Conservation (phyloP, 148 eudicot species). For the Talinum fruticosum region DNA sequence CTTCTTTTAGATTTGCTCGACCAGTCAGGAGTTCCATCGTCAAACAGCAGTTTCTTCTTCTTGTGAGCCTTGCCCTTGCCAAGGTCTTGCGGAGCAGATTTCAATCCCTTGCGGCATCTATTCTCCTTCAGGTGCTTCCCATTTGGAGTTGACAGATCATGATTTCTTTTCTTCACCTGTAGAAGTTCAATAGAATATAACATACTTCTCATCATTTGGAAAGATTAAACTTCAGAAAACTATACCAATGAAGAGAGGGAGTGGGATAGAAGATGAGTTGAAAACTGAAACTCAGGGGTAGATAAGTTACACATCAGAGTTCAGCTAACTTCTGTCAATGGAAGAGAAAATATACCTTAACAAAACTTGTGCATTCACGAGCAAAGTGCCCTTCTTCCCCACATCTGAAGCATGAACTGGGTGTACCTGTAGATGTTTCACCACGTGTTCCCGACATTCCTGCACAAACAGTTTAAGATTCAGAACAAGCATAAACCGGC, state of each 20-base stretch:
- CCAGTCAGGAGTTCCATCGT: slow-evolving; percentile 28
- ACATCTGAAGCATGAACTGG: slow-evolving; percentile 61
- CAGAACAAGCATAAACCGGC: not conserved
- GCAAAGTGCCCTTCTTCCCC: slow-evolving; percentile 80
- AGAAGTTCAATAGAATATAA: not conserved
- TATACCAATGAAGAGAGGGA: too few species aligned
- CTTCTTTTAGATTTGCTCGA: slow-evolving; percentile 46
- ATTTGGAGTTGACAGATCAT: slow-evolving; percentile 52
- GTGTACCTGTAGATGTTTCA: slow-evolving; percentile 45
- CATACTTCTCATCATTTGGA: slow-evolving; percentile 9
- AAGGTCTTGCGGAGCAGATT: slow-evolving; percentile 53
- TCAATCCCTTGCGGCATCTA: slow-evolving; percentile 26
- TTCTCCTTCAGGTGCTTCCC: slow-evolving; percentile 35
- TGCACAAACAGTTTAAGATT: slow-evolving; percentile 28
- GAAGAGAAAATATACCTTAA: slow-evolving; percentile 37
- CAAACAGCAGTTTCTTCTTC: slow-evolving; percentile 41
- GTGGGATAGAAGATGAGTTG: not conserved
- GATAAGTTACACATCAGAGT: not conserved
- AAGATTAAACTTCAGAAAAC: not conserved
- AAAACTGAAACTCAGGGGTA: too few species aligned
- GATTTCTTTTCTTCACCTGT: slow-evolving; percentile 56
- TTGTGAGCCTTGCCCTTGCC: slow-evolving; percentile 43
- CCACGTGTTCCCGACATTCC: slow-evolving; percentile 41
- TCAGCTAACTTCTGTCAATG: not conserved
- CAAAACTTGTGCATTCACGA: slow-evolving; percentile 60